Evolutionary conservation across 192 early-diverging fungal species (phyloP).

Genomic region (Cetraspora pellucida): DNA sequence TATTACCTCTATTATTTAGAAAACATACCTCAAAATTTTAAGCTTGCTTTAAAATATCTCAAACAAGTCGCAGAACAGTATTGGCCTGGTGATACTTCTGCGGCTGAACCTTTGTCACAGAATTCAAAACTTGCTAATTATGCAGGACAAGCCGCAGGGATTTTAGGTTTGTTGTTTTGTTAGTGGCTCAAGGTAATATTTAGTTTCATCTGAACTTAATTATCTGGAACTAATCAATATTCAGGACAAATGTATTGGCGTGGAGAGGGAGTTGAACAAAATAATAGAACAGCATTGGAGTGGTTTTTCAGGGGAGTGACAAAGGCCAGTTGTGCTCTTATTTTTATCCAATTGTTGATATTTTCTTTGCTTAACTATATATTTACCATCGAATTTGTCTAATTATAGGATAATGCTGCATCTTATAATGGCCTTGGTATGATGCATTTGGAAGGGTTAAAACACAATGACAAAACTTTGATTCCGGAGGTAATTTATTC

Average conservation of each 20-base stretch:
- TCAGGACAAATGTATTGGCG: slow-evolving; percentile 77
- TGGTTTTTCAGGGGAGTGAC: slow-evolving; percentile 78
- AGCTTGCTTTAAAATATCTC: slow-evolving; percentile 65
- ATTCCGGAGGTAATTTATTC: not conserved
- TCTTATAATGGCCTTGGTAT: slow-evolving; percentile 79
- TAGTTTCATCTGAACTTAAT: too few species aligned
- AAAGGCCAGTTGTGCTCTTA: slow-evolving; percentile 39
- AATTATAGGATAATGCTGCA: slow-evolving; percentile 56
- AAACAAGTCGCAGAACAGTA: slow-evolving; percentile 48
- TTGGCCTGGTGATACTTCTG: slow-evolving; percentile 21
- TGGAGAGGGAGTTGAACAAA: slow-evolving; percentile 76
- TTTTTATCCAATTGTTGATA: not conserved
- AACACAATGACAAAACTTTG: not conserved
- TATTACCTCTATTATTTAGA: too few species aligned
- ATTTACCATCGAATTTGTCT: not conserved
- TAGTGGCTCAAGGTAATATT: too few species aligned
- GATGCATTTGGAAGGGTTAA: slow-evolving; percentile 72
- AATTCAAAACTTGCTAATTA: slow-evolving; percentile 38
- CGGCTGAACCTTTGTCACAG: slow-evolving; percentile 1
- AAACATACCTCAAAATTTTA: slow-evolving; percentile 57
- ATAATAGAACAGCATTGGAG: slow-evolving; percentile 62
- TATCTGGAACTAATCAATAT: too few species aligned
- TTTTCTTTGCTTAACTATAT: not conserved
- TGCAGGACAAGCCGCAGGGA: slow-evolving; percentile 75
- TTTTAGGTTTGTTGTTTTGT: slow-evolving; percentile 55